These are phyloP conservation scores for Fraxinus anomala DNA, from an alignment of 257 asterid genomes.

Conservation along the genomic window DNA sequence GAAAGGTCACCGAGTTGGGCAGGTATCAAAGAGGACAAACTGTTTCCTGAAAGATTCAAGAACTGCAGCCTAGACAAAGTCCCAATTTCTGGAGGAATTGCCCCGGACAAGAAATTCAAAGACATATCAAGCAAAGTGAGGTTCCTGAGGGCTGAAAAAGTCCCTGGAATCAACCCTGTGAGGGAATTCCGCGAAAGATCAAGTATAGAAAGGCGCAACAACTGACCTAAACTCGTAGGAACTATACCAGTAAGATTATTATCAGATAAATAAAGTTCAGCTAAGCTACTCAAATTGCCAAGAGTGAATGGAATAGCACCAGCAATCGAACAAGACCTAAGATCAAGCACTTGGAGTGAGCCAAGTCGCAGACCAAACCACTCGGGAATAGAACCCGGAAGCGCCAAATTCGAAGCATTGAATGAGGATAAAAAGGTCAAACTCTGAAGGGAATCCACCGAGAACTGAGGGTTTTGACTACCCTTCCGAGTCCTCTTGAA, in stretches of 20 bases:
- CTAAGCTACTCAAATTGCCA: slow-evolving; percentile 74
- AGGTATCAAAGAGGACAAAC: slow-evolving; percentile 72
- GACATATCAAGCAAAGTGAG: slow-evolving; percentile 70
- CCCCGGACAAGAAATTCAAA: slow-evolving; percentile 61
- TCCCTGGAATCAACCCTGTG: slow-evolving; percentile 51
- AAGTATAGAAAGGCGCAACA: slow-evolving; percentile 57
- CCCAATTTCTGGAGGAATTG: slow-evolving; percentile 65
- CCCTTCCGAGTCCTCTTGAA: slow-evolving; percentile 77
- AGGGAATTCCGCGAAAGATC: slow-evolving; percentile 74
- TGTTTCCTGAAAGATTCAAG: slow-evolving; percentile 72
- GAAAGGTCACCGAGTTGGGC: slow-evolving; percentile 72
- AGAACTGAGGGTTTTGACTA: slow-evolving; percentile 70
- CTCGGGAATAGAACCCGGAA: slow-evolving; percentile 70
- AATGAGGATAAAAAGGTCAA: slow-evolving; percentile 60
- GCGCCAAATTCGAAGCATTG: slow-evolving; percentile 72
- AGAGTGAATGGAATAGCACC: slow-evolving; percentile 65
- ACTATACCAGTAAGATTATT: slow-evolving; percentile 64
- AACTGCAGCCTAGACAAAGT: slow-evolving; percentile 48
- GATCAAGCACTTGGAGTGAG: slow-evolving; percentile 76
- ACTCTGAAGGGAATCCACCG: slow-evolving; percentile 75
- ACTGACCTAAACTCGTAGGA: slow-evolving; percentile 66
- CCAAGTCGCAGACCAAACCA: slow-evolving; percentile 68
- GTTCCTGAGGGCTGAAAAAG: slow-evolving; percentile 44
- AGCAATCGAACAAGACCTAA: slow-evolving; percentile 59
- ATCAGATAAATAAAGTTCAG: slow-evolving; percentile 55